These are phyloP conservation scores for Mycosphaerella sp. DNA, from an alignment of 2,329 filamentous ascomycete genomes.

Conservation along the genomic window DNA sequence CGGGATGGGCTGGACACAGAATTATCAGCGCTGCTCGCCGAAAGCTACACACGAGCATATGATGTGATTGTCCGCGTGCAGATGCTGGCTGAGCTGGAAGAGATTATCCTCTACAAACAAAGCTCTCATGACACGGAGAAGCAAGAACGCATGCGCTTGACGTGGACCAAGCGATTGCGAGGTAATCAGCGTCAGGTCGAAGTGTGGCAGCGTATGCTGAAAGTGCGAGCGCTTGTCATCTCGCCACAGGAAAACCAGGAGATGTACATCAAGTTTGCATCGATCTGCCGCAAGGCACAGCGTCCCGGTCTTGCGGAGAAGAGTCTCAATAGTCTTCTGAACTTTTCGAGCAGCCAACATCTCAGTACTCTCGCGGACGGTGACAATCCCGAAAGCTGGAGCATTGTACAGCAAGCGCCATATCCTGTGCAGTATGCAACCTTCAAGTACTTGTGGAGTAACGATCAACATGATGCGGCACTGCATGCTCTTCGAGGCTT, in stretches of 20 bases:
- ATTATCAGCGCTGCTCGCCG: conserved; percentile 89
- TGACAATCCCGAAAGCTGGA: conserved; percentile 16
- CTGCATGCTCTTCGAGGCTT: conserved; percentile 58
- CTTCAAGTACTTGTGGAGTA: conserved; percentile 94
- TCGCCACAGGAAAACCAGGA: conserved; percentile 89
- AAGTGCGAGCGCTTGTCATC: conserved; percentile 86
- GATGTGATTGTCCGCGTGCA: conserved; percentile 97
- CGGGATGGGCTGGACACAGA: conserved; percentile 93
- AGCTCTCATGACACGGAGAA: conserved; percentile 71
- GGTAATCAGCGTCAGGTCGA: conserved; percentile 97
- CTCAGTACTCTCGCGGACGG: conserved; percentile 35
- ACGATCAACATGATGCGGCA: conserved; percentile 60
- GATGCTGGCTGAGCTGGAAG: conserved; percentile 97
- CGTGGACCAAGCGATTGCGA: conserved; percentile 91
- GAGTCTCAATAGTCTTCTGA: conserved; percentile 84
- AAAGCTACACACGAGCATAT: conserved; percentile 97
- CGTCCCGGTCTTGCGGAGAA: conserved; percentile 93
- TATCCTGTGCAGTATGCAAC: conserved; percentile 93
- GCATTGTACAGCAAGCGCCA: conserved; percentile 43
- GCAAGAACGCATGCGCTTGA: conserved; percentile 82
- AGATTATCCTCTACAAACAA: conserved; percentile 97
- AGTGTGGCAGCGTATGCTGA: conserved; percentile 97
- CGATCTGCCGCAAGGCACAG: conserved; percentile 92
- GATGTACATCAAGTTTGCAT: conserved; percentile 99
- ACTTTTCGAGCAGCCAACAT: conserved; percentile 48